These are phyloP conservation scores for Morella rubra DNA, from an alignment of 306 rosid genomes.

Conservation along the genomic window DNA sequence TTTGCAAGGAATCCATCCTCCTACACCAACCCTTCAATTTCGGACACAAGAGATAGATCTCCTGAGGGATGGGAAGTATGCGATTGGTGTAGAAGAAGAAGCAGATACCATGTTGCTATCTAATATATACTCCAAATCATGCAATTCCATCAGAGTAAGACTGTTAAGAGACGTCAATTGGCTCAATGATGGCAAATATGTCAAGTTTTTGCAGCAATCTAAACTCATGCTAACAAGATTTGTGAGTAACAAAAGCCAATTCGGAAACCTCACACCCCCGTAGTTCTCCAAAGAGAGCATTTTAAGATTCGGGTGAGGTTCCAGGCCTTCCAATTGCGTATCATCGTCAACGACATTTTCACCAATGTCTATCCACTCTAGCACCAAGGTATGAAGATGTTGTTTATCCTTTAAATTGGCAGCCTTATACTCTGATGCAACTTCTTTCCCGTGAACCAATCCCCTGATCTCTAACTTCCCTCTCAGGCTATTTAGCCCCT, in stretches of 20 bases:
- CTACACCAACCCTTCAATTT: constrained; percentile 32
- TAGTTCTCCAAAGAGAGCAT: accelerated
- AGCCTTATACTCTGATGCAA: neutral
- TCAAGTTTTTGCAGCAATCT: accelerated
- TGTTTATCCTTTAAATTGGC: constrained; percentile 5
- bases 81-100: neutral
- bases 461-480: no score
- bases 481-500: no score
- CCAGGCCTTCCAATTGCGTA: constrained; percentile 7
- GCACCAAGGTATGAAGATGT: neutral
- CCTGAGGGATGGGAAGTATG: constrained; percentile 28
- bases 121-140: constrained; percentile 9
- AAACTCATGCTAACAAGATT: neutral
- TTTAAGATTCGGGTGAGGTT: constrained; percentile 16
- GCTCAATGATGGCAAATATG: constrained; percentile 13
- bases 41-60: accelerated
- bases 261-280: neutral
- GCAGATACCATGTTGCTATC: no score
- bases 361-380: neutral
- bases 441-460: no score
- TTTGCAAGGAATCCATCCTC: neutral
- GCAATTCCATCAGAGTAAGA: accelerated
- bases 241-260: constrained; percentile 19
- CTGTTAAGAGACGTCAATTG: constrained; percentile 17
- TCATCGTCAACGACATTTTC: no score